Evolutionary conservation across 305 asterid species (phyloP).

Genomic region (Stenogyne calaminthoides): DNA sequence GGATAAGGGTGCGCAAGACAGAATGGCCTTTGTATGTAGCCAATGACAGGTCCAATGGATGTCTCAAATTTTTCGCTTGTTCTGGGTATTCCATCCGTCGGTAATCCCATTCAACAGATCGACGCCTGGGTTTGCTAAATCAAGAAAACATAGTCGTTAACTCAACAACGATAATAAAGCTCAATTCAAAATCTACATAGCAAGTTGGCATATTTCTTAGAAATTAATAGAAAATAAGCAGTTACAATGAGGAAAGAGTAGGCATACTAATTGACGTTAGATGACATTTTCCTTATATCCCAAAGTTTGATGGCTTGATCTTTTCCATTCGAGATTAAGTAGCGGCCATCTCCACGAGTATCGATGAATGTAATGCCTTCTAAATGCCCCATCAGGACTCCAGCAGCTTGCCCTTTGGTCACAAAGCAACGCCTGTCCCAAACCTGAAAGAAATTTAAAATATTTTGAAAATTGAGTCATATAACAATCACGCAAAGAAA

Average conservation of each 20-base stretch:
- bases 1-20: constrained; percentile 88
- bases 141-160: constrained; percentile 28
- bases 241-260: background rate
- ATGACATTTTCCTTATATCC: constrained; percentile 97
- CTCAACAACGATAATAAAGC: background rate
- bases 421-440: constrained; percentile 96
- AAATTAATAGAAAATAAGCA: background rate
- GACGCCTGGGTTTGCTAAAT: constrained; percentile 58
- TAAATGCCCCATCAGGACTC: constrained; percentile 87
- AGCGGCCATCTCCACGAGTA: constrained; percentile 97
- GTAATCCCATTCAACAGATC: constrained; percentile 76
- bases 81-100: constrained; percentile 86
- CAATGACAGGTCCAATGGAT: constrained; percentile 70
- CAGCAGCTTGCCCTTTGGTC: constrained; percentile 63
- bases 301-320: constrained; percentile 94
- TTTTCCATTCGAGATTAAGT: constrained; percentile 92
- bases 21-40: constrained; percentile 86
- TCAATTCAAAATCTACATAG: background rate
- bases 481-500: background rate
- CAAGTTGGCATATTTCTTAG: background rate
- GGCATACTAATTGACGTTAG: constrained; percentile 76
- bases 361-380: constrained; percentile 92
- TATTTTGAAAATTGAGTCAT: background rate
- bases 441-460: constrained; percentile 52
- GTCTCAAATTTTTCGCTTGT: constrained; percentile 44